A percentile compares a stretch with the other conserved stretches of the same genome.
Conservation (phyloP, 2,329 filamentous ascomycete species). For the Fusarium udum region DNA sequence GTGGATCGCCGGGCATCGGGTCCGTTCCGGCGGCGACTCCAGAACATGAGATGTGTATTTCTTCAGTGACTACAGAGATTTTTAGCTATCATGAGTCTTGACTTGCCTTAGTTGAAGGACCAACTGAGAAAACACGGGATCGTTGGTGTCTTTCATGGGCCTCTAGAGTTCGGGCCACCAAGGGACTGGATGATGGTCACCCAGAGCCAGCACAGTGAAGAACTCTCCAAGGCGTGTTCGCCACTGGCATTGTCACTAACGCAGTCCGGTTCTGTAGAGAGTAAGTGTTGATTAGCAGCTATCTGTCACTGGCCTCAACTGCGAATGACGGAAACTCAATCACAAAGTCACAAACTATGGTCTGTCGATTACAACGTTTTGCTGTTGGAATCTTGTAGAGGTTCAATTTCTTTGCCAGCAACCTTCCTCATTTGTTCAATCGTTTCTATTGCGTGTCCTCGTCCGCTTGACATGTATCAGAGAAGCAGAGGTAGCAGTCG, state of each 20-base stretch:
- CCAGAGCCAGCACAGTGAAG: neutral
- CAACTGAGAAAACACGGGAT: neutral
- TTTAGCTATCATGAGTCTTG: neutral
- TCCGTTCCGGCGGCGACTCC: neutral
- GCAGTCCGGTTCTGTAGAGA: neutral
- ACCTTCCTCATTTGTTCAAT: too few species aligned
- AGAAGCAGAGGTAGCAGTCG: too few species aligned
- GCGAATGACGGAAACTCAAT: accelerated
- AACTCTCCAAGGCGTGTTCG: accelerated
- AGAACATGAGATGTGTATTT: neutral
- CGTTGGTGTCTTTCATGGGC: neutral
- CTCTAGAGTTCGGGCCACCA: accelerated
- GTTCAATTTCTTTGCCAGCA: too few species aligned
- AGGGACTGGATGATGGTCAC: neutral
- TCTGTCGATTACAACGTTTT: too few species aligned
- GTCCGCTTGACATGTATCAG: too few species aligned
- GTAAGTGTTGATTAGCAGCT: neutral
- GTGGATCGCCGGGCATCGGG: neutral
- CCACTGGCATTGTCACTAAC: neutral
- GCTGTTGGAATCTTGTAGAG: too few species aligned
- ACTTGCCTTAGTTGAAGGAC: accelerated
- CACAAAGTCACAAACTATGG: neutral
- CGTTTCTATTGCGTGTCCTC: too few species aligned
- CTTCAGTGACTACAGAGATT: accelerated
- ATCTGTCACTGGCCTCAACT: neutral